These are phyloP conservation scores for Terfezia claveryi DNA, from an alignment of 495 filamentous ascomycete species.

Conservation along the genomic window DNA sequence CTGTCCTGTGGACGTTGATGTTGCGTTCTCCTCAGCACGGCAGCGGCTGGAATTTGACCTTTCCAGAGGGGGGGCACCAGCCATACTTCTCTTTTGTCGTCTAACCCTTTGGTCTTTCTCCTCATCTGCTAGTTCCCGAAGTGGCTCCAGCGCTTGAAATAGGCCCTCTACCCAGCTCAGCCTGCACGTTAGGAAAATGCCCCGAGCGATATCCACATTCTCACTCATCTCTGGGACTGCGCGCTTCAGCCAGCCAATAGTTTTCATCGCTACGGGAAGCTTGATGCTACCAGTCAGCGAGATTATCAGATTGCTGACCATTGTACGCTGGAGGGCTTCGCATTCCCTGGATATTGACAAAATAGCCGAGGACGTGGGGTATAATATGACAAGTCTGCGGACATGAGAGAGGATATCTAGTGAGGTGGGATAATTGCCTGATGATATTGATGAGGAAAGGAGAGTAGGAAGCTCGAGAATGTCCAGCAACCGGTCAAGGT, in stretches of 20 bases:
- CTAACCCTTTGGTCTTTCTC: slow-evolving; percentile 32
- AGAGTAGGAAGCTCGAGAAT: slow-evolving; percentile 79
- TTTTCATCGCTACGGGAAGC: slow-evolving; percentile 75
- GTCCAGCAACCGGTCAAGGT: slow-evolving; percentile 74
- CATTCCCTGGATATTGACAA: slow-evolving; percentile 51
- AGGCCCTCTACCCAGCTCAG: slow-evolving; percentile 45
- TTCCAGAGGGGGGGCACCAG: slow-evolving; percentile 6
- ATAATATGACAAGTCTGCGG: slow-evolving; percentile 59
- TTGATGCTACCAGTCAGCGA: slow-evolving; percentile 65
- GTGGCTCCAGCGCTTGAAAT: slow-evolving; percentile 40
- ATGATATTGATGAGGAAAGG: slow-evolving; percentile 47
- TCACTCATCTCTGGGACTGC: slow-evolving; percentile 44
- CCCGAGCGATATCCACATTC: slow-evolving; percentile 23
- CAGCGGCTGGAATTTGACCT: slow-evolving; percentile 17
- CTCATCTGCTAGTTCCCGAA: slow-evolving; percentile 76
- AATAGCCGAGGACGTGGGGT: slow-evolving; percentile 56
- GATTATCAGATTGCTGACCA: slow-evolving; percentile 66
- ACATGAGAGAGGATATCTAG: slow-evolving; percentile 90
- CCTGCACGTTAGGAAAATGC: slow-evolving; percentile 9
- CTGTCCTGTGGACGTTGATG: slow-evolving; percentile 42
- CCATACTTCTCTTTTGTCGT: slow-evolving; percentile 40
- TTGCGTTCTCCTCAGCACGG: slow-evolving; percentile 4
- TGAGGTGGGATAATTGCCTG: slow-evolving; percentile 61
- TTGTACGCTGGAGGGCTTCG: slow-evolving; percentile 69
- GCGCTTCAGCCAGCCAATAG: slow-evolving; percentile 73